A percentile compares a stretch with the other conserved stretches of the same genome.
phyloP scores from a whole-genome alignment of 2,329 filamentous ascomycete species.

The Microascus cirrosus region DNA sequence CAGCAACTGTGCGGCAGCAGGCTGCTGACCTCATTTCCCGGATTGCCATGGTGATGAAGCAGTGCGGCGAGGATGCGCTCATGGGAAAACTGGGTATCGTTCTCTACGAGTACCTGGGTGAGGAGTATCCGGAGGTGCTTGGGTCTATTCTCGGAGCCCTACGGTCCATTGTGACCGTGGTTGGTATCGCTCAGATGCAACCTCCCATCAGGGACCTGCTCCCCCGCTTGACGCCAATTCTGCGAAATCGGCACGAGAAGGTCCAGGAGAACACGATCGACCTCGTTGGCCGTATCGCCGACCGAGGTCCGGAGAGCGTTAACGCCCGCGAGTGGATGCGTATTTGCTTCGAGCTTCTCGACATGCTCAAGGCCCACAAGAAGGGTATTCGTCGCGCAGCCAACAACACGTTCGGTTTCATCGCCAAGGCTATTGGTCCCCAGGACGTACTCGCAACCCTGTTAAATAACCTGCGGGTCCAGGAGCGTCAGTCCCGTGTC shows the following conservation, averaged over 20 bases:
- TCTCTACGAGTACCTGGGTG: conserved; percentile 94
- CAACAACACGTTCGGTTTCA: conserved; percentile 99
- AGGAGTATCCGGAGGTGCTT: conserved; percentile 96
- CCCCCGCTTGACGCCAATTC: conserved; percentile 90
- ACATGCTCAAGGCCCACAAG: conserved; percentile 99
- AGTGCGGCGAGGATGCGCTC: conserved; percentile 89
- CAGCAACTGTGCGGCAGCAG: conserved; percentile 90
- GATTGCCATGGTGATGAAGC: conserved; percentile 98
- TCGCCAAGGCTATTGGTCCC: conserved; percentile 95
- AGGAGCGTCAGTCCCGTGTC: conserved; percentile 95
- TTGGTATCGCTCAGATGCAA: conserved; percentile 97
- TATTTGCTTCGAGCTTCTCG: conserved; percentile 96
- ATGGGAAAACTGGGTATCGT: conserved; percentile 94
- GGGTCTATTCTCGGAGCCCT: conserved; percentile 93
- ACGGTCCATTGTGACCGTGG: conserved; percentile 92
- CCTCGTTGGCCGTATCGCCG: conserved; percentile 92
- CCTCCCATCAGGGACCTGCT: conserved; percentile 94
- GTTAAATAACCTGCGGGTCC: conserved; percentile 91
- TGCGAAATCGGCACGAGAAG: conserved; percentile 97
- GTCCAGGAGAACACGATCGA: conserved; percentile 99
- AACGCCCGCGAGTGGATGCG: conserved; percentile 99
- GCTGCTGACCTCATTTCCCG: conserved; percentile 93
- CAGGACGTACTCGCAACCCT: conserved; percentile 94
- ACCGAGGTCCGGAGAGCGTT: conserved; percentile 91
- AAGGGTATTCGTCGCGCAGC: conserved; percentile 96